These are phyloP conservation scores for Nicotiana sylvestris DNA, from an alignment of 257 asterid genomes.

Conservation along the genomic window DNA sequence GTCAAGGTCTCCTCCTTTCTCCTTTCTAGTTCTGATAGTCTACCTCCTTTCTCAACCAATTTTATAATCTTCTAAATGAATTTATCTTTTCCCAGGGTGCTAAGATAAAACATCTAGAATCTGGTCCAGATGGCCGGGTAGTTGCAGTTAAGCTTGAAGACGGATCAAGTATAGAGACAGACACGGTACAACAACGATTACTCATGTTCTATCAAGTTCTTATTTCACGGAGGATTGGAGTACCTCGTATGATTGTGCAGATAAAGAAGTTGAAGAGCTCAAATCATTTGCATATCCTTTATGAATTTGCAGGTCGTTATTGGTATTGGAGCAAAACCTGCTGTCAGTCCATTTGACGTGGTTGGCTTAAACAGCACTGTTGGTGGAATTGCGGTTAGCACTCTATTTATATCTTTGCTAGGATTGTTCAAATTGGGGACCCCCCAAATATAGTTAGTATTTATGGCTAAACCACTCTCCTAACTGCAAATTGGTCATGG, in stretches of 20 bases:
- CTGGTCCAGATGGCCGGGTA: slow-evolving; percentile 76
- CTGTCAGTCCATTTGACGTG: slow-evolving; percentile 70
- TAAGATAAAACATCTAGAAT: slow-evolving; percentile 62
- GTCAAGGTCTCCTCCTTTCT: slow-evolving; percentile 57
- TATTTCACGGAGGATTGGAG: neutral
- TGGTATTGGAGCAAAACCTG: slow-evolving; percentile 96
- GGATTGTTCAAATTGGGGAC: neutral
- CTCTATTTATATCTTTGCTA: neutral
- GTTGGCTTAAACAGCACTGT: slow-evolving; percentile 61
- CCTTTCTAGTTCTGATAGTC: neutral
- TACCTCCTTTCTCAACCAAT: slow-evolving; percentile 3
- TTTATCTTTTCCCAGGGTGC: slow-evolving; percentile 57
- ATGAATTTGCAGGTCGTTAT: slow-evolving; percentile 60
- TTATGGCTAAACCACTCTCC: neutral
- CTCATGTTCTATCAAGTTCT: neutral
- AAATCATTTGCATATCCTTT: slow-evolving; percentile 1
- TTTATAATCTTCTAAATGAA: slow-evolving; percentile 9
- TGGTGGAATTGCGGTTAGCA: slow-evolving; percentile 82
- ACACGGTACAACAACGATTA: slow-evolving; percentile 44
- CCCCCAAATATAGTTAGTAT: neutral
- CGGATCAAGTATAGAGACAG: slow-evolving; percentile 77
- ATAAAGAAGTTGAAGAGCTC: neutral
- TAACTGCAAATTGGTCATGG: neutral
- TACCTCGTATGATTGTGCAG: neutral
- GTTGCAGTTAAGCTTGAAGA: slow-evolving; percentile 65